Base-by-base conservation (phyloP, 2,329 filamentous ascomycete genomes). In the Fusarium tuaranense region DNA sequence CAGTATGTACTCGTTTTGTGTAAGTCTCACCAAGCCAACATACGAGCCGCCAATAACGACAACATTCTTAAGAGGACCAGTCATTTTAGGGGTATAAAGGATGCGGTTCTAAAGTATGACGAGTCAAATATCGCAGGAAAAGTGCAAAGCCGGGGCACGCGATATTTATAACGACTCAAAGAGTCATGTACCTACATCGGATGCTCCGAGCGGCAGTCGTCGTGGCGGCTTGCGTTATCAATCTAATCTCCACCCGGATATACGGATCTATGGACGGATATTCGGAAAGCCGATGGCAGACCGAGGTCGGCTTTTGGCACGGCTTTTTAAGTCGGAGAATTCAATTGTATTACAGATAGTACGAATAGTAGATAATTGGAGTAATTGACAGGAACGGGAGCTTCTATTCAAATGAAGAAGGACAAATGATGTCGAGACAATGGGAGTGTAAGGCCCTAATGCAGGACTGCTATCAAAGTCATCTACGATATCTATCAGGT, bases 1-100 rank as follows among this genome's bases (percentile, higher is more conserved):
- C 25, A 20, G 8, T 9, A 32, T 3, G 44, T 32, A 18, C 3
- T n/a, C 14, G 16, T 2, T 39, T 38, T 13, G 9, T 55, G 2
- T 1, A 12, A 16, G 44, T 62, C 77, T 62, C 41, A 78, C 77
- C 62, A 79, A 60, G 16, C 78, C 78, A 27, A 79, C 78, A 58
- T 77, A 79, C 1, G 78, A 79, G 22, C 78, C 78, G 8, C 78
- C 78, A 18, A 79, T 74, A 2, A 79, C 76, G 34, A 79, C 68
- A 8, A 79, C 72, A 16, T 79, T 79, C 67, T 77, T 79, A 1
- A 78, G 58, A 6, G 48, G 63, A 1, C 44, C 75, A 53, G 71
- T 69, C 78, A 78, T 78, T 6, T 10, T 13, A 4, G 14, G n/a
- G 27, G 7, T 55, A 16, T 55, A 20, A 20, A 14, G 14, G 27